Base-by-base conservation (phyloP, 495 filamentous ascomycete species). In the Penicillium steckii region DNA sequence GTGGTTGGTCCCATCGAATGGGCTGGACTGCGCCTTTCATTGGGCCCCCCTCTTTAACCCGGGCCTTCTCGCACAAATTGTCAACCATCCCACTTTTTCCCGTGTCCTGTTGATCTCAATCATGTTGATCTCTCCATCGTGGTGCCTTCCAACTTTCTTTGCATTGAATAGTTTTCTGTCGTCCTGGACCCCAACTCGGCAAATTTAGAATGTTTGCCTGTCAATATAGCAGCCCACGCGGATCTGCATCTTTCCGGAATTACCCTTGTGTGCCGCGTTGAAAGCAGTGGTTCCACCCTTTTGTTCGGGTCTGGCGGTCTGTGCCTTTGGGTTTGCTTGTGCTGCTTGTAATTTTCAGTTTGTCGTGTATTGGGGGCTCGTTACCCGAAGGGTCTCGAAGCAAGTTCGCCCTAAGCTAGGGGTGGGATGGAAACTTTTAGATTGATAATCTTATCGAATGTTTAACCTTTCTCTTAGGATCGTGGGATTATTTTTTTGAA, bases 371-470 rank as follows among this genome's bases (percentile, higher is more conserved):
- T n/a, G n/a, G n/a, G n/a, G n/a, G n/a, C 32, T 6, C 13, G 7
- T 8, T 15, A 12, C 2, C 7, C 12, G 13, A 35, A 35, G 12
- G 32, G 32, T 18, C 12, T 18, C 26, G 4, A 27, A 4, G 4
- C 5, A 27, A 27, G 4, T 4, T 27, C 26, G 10, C 4, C 26
- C 10, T 27, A 5, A 10, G 26, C 10, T 10, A 27, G 5, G n/a
- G 26, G 26, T 27, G 10, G 5, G 26, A 37, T 17, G 29, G 29
- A 3, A 9, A 51, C 42, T 32, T 24, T 49, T 32, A 61, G 58
- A 61, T 61, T 38, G 54, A 61, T 61, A 57, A 61, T 54, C 58
- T 57, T 61, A 57, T 57, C 58, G 38, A 30, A 46, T 42, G 22
- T 37, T 35, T 13, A 12, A 38, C 18, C 18, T 44, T 30, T 24